Conservation (phyloP, 2,329 filamentous ascomycete genomes). For the Mariannaea elegans region DNA sequence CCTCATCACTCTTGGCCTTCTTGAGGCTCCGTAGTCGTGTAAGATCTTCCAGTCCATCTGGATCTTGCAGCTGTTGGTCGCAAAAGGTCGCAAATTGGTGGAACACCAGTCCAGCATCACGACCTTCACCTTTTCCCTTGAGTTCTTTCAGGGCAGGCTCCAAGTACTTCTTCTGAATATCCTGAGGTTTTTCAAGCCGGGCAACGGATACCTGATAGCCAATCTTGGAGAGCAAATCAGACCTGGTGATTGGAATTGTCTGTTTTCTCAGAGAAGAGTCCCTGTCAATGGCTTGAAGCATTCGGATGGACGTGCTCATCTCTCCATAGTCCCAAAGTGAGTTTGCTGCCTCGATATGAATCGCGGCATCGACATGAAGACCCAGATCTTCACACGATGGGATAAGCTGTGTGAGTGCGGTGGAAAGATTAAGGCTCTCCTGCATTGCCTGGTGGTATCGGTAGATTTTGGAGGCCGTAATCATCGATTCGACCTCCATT, state of each 20-base stretch:
- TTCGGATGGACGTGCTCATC: slow-evolving; percentile 85
- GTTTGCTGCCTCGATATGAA: slow-evolving; percentile 84
- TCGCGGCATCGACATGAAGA: slow-evolving; percentile 78
- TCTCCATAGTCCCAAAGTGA: slow-evolving; percentile 96
- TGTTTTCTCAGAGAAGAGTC: slow-evolving; percentile 72
- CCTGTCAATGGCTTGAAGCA: slow-evolving; percentile 78
- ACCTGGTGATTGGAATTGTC: slow-evolving; percentile 74
- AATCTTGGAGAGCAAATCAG: slow-evolving; percentile 86
- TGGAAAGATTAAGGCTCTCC: slow-evolving; percentile 86
- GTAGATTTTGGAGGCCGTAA: slow-evolving; percentile 78
- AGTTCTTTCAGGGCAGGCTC: slow-evolving; percentile 85
- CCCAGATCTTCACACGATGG: slow-evolving; percentile 73
- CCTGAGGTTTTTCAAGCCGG: slow-evolving; percentile 87
- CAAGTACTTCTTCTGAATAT: slow-evolving; percentile 87
- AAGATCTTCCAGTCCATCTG: slow-evolving; percentile 85
- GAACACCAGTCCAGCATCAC: slow-evolving; percentile 86
- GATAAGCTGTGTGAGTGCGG: slow-evolving; percentile 83
- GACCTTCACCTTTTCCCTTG: slow-evolving; percentile 70
- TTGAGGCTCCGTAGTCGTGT: slow-evolving; percentile 81
- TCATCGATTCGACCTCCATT: slow-evolving; percentile 79
- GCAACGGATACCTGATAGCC: slow-evolving; percentile 91
- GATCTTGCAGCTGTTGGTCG: slow-evolving; percentile 89
- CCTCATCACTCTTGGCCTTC: slow-evolving; percentile 82
- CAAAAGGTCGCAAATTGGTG: slow-evolving; percentile 97
- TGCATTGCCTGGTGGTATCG: slow-evolving; percentile 84